phyloP scores from a whole-genome alignment of 352 stramenopile genomes.

The Phytophthora fragariaefolia region DNA sequence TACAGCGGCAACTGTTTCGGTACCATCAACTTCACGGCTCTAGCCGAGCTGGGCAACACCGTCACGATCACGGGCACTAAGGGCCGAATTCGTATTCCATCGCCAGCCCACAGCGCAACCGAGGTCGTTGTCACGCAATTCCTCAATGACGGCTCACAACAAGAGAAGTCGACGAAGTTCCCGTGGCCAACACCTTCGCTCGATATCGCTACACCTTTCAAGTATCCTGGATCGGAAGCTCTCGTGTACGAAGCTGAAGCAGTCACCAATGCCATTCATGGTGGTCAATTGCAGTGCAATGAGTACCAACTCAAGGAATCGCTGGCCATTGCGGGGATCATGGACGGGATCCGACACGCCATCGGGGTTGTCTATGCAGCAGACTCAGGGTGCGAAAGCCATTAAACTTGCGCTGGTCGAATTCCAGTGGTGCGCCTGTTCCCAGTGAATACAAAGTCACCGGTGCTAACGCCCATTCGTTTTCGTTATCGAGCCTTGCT shows the following conservation, averaged over 20 bases:
- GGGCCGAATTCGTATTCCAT: conserved; percentile 69
- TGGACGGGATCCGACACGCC: conserved; percentile 74
- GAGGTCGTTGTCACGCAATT: conserved; percentile 48
- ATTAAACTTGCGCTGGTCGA: conserved; percentile 5
- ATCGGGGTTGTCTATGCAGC: conserved; percentile 66
- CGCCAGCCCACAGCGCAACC: conserved; percentile 57
- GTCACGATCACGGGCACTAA: conserved; percentile 80
- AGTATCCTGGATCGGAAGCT: conserved; percentile 41
- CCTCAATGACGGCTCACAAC: conserved; percentile 34
- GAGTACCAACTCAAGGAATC: conserved; percentile 75
- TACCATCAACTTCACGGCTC: conserved; percentile 61
- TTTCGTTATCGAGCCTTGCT: conserved; percentile 1
- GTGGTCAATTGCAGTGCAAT: conserved; percentile 42
- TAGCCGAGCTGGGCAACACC: conserved; percentile 63
- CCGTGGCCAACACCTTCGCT: conserved; percentile 40
- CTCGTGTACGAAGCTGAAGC: conserved; percentile 84
- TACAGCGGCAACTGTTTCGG: conserved; percentile 53
- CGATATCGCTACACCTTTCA: conserved; percentile 54
- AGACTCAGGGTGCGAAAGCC: conserved; percentile 16
- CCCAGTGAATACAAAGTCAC: background rate
- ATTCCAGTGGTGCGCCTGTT: conserved; percentile 3
- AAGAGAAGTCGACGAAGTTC: conserved; percentile 49
- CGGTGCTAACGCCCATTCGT: background rate
- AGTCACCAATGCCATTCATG: conserved; percentile 61
- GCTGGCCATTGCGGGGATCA: conserved; percentile 65